Conservation (phyloP, 805 yeast species). For the Wickerhamiella musiphila region DNA sequence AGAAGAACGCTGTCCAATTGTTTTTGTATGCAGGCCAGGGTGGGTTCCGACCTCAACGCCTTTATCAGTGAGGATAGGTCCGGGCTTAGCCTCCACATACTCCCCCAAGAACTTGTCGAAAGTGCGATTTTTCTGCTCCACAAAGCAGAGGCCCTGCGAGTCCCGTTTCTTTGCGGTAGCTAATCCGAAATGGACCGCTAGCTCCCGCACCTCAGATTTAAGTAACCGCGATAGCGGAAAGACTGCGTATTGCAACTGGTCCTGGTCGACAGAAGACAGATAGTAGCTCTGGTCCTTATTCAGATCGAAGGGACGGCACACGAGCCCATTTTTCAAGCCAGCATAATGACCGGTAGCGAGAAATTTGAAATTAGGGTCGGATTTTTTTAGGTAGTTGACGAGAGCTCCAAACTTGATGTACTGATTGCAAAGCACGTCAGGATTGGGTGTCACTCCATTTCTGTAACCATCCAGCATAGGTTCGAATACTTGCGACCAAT, state of each 20-base stretch:
- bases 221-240: conserved; percentile 69
- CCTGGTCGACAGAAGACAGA: conserved; percentile 44
- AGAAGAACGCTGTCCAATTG: conserved; percentile 76
- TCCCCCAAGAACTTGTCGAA: conserved; percentile 60
- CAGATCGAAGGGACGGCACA: conserved; percentile 33
- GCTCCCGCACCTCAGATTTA: conserved; percentile 55
- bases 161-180: conserved; percentile 64
- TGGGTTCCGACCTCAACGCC: conserved; percentile 70
- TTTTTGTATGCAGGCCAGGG: conserved; percentile 84
- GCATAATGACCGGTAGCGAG: conserved; percentile 55
- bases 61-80: conserved; percentile 59
- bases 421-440: conserved; percentile 78
- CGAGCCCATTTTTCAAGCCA: conserved; percentile 15
- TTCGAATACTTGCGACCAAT: conserved; percentile 81
- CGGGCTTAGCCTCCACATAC: conserved; percentile 56
- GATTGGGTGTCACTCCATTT: conserved; percentile 77
- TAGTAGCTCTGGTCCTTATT: conserved; percentile 86
- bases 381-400: conserved; percentile 22
- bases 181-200: conserved; percentile 35
- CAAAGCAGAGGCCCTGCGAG: conserved; percentile 91
- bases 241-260: conserved; percentile 32
- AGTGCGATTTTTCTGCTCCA: conserved; percentile 32
- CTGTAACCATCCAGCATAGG: conserved; percentile 73
- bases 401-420: conserved; percentile 76
- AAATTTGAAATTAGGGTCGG: conserved; percentile 35